Evolutionary conservation across 2,329 filamentous ascomycete species (phyloP), one percentile per base, ranked within the genome.

Genomic region (Ophiostoma quercus): DNA sequence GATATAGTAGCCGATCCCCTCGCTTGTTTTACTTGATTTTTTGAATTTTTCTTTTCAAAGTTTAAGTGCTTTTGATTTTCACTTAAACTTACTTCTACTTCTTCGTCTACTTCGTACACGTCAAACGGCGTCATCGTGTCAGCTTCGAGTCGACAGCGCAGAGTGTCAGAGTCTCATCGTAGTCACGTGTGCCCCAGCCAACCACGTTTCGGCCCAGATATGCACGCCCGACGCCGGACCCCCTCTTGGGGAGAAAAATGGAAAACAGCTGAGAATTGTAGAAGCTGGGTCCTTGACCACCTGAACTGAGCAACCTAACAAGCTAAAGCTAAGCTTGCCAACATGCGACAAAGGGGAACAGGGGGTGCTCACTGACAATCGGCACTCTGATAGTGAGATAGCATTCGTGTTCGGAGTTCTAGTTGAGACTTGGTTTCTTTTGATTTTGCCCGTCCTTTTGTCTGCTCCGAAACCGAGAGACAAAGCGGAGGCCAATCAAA

Each of bases 181-280:
- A 34, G 62, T 65, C 62, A 65, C 62, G 62, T 65, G 62, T 39
- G 62, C 62, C 62, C 62, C 62, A 65, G 62, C 62, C 62, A 65
- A 65, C 62, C 62, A 65, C 32, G 34, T 22, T 39, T 39, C 62
- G n/a, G 62, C 62, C 34, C n/a, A 65, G 62, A 39, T 22, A 39
- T 65, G 62, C 62, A 65, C 34, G 62, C 39, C 29, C 62, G 34
- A 65, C 34, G 62, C 34, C 62, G 62, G 62, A 41, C 34, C 62
- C 62, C 62, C 62, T 25, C 62, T 65, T 65, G 32, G n/a, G 62
- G 62, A 65, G 19, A 65, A 65, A 62, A 65, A 65, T n/a, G 34
- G 19, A 47, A 47, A 25, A 57, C 51, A 54, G 19, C 19, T n/a
- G n/a, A 54, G 47, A 34, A 34, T 34, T 34, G 34, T 34, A 34